Evolutionary conservation across 2,329 filamentous ascomycete species (phyloP).

Genomic region (Aspergillus ochraceus): DNA sequence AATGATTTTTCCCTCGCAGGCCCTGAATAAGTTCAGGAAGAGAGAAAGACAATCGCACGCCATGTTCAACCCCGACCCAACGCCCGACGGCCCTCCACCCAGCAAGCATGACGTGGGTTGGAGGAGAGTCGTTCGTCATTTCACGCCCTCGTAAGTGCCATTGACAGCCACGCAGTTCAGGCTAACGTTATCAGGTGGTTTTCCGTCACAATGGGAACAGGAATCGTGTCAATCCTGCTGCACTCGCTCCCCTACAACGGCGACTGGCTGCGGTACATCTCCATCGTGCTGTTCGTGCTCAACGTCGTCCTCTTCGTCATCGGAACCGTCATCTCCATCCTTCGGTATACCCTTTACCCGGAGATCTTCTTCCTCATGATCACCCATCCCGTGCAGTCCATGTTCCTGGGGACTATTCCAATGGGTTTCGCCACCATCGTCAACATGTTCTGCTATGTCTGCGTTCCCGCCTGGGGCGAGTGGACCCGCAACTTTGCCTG

Average conservation of each 20-base stretch:
- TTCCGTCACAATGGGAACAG: constrained; percentile 44
- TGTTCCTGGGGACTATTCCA: constrained; percentile 68
- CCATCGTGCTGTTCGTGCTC: constrained; percentile 36
- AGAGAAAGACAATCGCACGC: neutral
- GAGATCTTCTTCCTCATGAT: constrained; percentile 68
- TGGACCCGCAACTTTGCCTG: constrained; percentile 58
- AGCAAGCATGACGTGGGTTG: constrained; percentile 40
- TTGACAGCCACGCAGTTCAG: neutral
- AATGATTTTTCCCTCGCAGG: neutral
- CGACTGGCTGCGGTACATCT: constrained; percentile 41
- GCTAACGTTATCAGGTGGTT: constrained; percentile 35
- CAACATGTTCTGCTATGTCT: constrained; percentile 63
- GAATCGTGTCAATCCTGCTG: constrained; percentile 42
- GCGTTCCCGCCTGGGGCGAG: constrained; percentile 60
- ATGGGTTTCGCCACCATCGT: constrained; percentile 70
- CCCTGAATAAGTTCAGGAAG: neutral
- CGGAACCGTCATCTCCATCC: constrained; percentile 50
- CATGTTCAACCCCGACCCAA: neutral
- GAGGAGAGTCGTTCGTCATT: constrained; percentile 40
- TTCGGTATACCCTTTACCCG: constrained; percentile 66
- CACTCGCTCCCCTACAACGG: constrained; percentile 41
- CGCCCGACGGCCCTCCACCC: neutral
- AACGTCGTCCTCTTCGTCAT: constrained; percentile 38
- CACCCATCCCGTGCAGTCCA: constrained; percentile 63
- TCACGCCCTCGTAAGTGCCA: constrained; percentile 42